Base-by-base conservation (phyloP, 768 basidiomycete genomes). In the Lactifluus rugatus region DNA sequence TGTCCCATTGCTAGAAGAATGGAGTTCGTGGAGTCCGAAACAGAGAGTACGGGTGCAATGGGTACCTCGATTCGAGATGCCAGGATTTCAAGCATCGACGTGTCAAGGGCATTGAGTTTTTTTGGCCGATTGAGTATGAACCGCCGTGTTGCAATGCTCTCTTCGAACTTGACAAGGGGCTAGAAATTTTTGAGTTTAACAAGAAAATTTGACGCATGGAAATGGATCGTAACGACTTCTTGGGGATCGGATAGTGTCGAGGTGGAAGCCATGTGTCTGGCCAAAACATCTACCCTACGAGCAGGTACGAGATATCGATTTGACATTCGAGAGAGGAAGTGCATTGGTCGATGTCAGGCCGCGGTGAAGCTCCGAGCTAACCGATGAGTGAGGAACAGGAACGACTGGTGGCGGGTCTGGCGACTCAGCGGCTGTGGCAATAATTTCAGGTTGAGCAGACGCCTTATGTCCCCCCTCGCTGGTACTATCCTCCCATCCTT, bases 51-150 rank as follows among this genome's bases (percentile, higher is more conserved):
- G 16, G 2, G 13, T 52, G 16, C 23, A 6, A 19, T 28, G 46
- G 78, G 54, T 64, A 90, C 93, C 76, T 89, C 82, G 48, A 97
- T 80, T 70, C 89, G 85, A 2, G 82, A 79, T 16, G 80, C 75
- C 17, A 98, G 74, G 8, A 81, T 64, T 28, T 78, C 69, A 28
- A 96, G 80, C 91, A 96, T 95, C 37, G 79, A 75, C 41, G 79
- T 74, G 68, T 90, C 82, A 54, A 97, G 78, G 2, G 90, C 83
- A 74, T 98, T 98, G 34, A 89, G 76, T 70, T 89, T 89, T 59
- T 69, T 69, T 0, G 88, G 81, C 54, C 93, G 79, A 66, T 96
- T 95, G 53, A 98, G 81, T 42, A 81, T 77, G 66, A 85, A 93
- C 23, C 78, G 81, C 58, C 92, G 78, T 26, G 83, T 66, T 56